Evolutionary conservation across 352 stramenopile species (phyloP), one percentile per base, ranked within the genome.

Genomic region (Aphanomyces euteiches): DNA sequence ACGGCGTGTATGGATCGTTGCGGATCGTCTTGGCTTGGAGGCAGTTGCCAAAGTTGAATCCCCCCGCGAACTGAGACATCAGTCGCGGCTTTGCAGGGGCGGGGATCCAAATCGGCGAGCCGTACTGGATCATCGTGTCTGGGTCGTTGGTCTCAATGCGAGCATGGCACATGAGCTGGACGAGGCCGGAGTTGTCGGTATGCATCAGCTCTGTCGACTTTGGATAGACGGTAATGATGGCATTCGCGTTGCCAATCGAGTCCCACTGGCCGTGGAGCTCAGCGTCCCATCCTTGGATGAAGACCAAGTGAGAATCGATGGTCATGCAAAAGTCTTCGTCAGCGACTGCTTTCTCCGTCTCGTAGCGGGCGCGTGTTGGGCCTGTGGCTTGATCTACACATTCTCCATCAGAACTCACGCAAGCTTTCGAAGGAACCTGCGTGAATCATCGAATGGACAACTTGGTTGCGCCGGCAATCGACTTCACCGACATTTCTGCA

Each of bases 41-140:
- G 73, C 85, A 91, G 56, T 80, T 80, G 63, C 84, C 84, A 74
- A 93, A 93, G 72, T 91, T 92, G 79, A 93, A 93, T 58, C 85
- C 85, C 8, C 81, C 84, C 7, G 85, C 85, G 19, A 93, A 73
- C 61, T 93, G 85, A 47, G 85, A 93, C 82, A 90, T 89, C 45
- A 93, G 70, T 0, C 81, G 77, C 6, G 85, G 83, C 79, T 89
- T 90, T 0, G 81, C 75, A 8, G 85, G 83, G 77, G 88, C 87
- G n/a, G 77, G 74, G 17, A 81, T 83, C 82, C 79, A 90, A 50
- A 83, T 84, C 13, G 84, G 81, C 38, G 81, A 80, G 10, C 78
- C 79, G 66, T 91, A 91, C 77, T 91, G 83, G 65, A 93, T 83
- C 85, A 93, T 91, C 4, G 83, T 71, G 69, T 93, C 85, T 0